Conservation (phyloP, 805 yeast species). For the Saccharomycopsis malanga region DNA sequence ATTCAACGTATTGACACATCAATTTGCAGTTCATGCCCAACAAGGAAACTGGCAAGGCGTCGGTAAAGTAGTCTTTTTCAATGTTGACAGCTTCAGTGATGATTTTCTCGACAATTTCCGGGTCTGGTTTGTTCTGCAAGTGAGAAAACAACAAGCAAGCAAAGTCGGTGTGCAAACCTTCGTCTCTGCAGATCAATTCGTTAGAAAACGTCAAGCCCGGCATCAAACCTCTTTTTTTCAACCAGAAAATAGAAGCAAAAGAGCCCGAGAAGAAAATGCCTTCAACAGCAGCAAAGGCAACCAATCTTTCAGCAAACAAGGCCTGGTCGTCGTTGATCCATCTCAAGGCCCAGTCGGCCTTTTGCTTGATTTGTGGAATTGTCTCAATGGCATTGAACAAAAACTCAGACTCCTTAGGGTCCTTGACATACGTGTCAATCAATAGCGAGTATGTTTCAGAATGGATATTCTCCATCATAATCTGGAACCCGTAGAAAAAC, state of each 20-base stretch:
- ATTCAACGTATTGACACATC: conserved; percentile 98
- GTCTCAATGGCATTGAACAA: conserved; percentile 93
- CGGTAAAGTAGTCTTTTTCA: conserved; percentile 91
- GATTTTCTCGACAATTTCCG: conserved; percentile 70
- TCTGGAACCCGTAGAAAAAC: conserved; percentile 98
- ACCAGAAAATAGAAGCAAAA: conserved; percentile 97
- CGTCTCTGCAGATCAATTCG: conserved; percentile 96
- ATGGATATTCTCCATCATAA: conserved; percentile 99
- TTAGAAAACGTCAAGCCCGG: conserved; percentile 98
- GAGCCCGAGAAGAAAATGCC: conserved; percentile 99
- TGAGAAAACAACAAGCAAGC: conserved; percentile 94
- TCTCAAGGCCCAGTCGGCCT: conserved; percentile 98
- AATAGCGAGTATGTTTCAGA: conserved; percentile 93
- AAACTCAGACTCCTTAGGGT: conserved; percentile 85
- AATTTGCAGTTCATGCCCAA: conserved; percentile 91
- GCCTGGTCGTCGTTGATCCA: conserved; percentile 91
- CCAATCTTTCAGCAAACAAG: conserved; percentile 88
- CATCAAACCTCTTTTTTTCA: conserved; percentile 98
- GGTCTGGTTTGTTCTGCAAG: conserved; percentile 80
- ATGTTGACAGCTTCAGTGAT: conserved; percentile 92
- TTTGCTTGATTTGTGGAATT: conserved; percentile 92
- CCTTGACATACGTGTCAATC: conserved; percentile 93
- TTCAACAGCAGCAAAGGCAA: conserved; percentile 98
- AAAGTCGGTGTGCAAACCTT: conserved; percentile 97
- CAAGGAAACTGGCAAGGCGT: conserved; percentile 87